These are phyloP conservation scores for Beauveria australis DNA, from an alignment of 2,329 filamentous ascomycete genomes.

Conservation along the genomic window DNA sequence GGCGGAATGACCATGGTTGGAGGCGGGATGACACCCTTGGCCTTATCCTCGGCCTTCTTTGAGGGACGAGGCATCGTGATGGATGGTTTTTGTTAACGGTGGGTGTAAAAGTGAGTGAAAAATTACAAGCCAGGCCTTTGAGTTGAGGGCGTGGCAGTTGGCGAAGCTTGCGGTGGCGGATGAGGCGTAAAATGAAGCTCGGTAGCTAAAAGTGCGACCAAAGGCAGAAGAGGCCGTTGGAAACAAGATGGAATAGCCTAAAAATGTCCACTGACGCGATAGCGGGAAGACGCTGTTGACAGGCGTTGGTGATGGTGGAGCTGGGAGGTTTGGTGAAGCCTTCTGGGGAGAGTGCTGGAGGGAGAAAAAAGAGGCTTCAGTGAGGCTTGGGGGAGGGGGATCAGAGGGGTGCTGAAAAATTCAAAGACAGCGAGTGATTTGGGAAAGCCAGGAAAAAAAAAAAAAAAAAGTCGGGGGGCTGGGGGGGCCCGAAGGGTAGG, in stretches of 20 bases:
- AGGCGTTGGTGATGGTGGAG: conserved; percentile 18
- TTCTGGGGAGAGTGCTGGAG: conserved; percentile 9
- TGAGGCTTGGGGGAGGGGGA: conserved; percentile 20
- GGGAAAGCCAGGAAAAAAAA: conserved; percentile 3
- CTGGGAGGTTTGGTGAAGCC: conserved; percentile 14
- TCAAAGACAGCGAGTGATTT: conserved; percentile 14
- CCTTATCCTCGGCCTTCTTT: conserved; percentile 34
- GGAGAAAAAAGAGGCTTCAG: conserved; percentile 18
- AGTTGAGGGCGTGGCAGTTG: neutral
- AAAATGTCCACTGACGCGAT: conserved; percentile 10
- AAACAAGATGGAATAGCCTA: neutral
- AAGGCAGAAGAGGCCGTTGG: neutral
- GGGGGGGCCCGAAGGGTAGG: conserved; percentile 11
- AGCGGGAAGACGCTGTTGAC: conserved; percentile 11
- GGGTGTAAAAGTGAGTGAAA: neutral
- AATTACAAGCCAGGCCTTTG: neutral
- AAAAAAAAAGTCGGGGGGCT: conserved; percentile 17
- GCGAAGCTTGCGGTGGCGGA: neutral
- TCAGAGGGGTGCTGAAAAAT: conserved; percentile 21
- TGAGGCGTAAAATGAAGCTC: neutral
- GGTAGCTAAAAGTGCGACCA: neutral
- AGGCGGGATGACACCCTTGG: conserved; percentile 28
- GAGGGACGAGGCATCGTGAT: conserved; percentile 37
- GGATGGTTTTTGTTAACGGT: conserved; percentile 15
- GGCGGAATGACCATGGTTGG: conserved; percentile 32